phyloP scores from a whole-genome alignment of 768 basidiomycete species.

The Chalciporus piperatus region DNA sequence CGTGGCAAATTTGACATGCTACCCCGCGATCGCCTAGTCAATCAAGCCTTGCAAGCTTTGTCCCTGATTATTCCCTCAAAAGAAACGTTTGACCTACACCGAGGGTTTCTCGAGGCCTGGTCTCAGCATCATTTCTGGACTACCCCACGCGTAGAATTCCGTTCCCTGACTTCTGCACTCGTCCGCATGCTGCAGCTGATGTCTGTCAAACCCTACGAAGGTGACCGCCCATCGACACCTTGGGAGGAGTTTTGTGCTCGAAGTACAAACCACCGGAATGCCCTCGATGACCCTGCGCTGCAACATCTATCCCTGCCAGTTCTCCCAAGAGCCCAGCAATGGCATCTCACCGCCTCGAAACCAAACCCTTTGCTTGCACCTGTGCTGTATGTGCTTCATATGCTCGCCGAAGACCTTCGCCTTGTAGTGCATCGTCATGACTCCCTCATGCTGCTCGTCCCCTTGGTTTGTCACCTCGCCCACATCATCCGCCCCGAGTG shows the following conservation, averaged over 20 bases:
- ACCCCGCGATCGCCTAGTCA: constrained; percentile 54
- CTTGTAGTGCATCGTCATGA: constrained; percentile 55
- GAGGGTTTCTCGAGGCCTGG: constrained; percentile 58
- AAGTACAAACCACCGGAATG: constrained; percentile 44
- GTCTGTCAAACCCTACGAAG: constrained; percentile 24
- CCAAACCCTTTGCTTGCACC: constrained; percentile 52
- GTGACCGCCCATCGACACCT: constrained; percentile 21
- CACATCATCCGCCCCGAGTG: constrained; percentile 73
- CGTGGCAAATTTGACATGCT: constrained; percentile 53
- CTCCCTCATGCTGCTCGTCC: constrained; percentile 54
- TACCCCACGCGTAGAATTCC: constrained; percentile 51
- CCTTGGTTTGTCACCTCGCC: constrained; percentile 62
- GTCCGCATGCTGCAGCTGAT: constrained; percentile 43
- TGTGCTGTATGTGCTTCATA: constrained; percentile 73
- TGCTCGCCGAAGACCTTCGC: constrained; percentile 69
- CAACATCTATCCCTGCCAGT: constrained; percentile 40
- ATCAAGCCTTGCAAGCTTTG: constrained; percentile 58
- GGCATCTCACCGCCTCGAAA: constrained; percentile 23
- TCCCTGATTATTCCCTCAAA: constrained; percentile 58
- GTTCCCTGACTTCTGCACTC: constrained; percentile 53
- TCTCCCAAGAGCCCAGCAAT: constrained; percentile 24
- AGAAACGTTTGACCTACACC: constrained; percentile 54
- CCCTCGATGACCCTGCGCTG: constrained; percentile 61
- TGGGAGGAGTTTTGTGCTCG: constrained; percentile 49
- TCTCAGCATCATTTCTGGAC: constrained; percentile 41